Conservation (phyloP, 2,329 filamentous ascomycete species). For the Aurifilum marmelostoma region DNA sequence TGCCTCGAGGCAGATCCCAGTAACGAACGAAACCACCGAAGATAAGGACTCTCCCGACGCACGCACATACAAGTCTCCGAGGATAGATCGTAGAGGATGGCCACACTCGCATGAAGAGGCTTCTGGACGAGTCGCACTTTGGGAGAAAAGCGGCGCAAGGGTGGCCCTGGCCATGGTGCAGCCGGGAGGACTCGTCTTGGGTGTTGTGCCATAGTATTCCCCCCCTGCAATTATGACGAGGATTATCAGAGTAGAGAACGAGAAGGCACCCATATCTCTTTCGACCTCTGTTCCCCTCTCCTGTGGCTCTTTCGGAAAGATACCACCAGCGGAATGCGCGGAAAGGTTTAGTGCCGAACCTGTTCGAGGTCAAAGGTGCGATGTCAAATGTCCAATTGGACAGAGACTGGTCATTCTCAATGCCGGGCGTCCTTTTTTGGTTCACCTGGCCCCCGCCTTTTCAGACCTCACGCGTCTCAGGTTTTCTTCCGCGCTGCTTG, state of each 20-base stretch:
- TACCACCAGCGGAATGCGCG: constrained; percentile 13
- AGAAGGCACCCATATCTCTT: neutral
- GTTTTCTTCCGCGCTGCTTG: constrained; percentile 4
- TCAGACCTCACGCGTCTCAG: constrained; percentile 25
- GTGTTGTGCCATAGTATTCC: constrained; percentile 4
- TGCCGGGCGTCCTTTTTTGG: neutral
- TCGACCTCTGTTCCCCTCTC: neutral
- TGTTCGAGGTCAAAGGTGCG: neutral
- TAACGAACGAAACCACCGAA: neutral
- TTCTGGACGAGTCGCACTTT: constrained; percentile 17
- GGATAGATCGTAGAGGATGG: constrained; percentile 1
- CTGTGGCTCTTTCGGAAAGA: too few species aligned
- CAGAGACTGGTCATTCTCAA: neutral
- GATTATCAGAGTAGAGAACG: constrained; percentile 3
- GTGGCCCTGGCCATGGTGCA: constrained; percentile 9
- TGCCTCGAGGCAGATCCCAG: constrained; percentile 5
- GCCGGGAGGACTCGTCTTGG: constrained; percentile 5
- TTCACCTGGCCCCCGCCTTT: constrained; percentile 14
- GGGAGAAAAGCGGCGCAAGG: constrained; percentile 2
- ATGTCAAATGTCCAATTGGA: neutral
- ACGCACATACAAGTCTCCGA: constrained; percentile 9
- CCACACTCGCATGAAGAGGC: constrained; percentile 23
- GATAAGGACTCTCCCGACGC: neutral
- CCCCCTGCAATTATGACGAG: constrained; percentile 8
- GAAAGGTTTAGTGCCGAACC: constrained; percentile 2